phyloP scores from a whole-genome alignment of 176 grass and related monocot species.

The Triticum timopheevii region DNA sequence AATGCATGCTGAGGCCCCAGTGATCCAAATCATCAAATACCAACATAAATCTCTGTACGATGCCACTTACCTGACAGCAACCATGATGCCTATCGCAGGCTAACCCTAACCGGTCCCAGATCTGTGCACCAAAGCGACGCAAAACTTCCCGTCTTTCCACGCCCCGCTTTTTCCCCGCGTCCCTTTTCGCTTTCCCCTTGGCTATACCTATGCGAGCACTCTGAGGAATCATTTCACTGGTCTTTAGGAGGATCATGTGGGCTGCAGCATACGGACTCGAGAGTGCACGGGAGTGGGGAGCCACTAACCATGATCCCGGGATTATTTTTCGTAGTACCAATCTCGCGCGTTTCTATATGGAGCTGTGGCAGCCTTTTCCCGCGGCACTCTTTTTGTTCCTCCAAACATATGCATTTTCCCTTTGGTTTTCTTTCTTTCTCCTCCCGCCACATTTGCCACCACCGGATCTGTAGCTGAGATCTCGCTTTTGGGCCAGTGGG shows the following conservation, averaged over 20 bases:
- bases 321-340: slow-evolving; percentile 61
- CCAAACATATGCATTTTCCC: not conserved
- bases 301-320: slow-evolving; percentile 64
- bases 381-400: slow-evolving; percentile 50
- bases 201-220: not conserved
- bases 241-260: slow-evolving; percentile 49
- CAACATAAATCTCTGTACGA: slow-evolving; percentile 3
- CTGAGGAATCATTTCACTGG: slow-evolving; percentile 37
- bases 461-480: slow-evolving; percentile 48
- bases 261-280: not conserved
- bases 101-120: slow-evolving; percentile 30
- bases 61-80: slow-evolving; percentile 29
- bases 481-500: slow-evolving; percentile 37
- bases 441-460: slow-evolving; percentile 41
- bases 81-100: slow-evolving; percentile 35
- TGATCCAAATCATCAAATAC: slow-evolving; percentile 19
- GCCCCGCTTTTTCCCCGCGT: slow-evolving; percentile 19
- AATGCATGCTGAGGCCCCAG: not conserved
- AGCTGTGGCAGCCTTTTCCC: slow-evolving; percentile 58
- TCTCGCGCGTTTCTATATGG: slow-evolving; percentile 36
- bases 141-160: slow-evolving; percentile 50
- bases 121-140: slow-evolving; percentile 33
- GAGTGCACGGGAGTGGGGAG: slow-evolving; percentile 35
- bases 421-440: slow-evolving; percentile 17
- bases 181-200: slow-evolving; percentile 29